These are phyloP conservation scores for Anethum foeniculum DNA, from an alignment of 140 eudicot genomes.

Conservation along the genomic window DNA sequence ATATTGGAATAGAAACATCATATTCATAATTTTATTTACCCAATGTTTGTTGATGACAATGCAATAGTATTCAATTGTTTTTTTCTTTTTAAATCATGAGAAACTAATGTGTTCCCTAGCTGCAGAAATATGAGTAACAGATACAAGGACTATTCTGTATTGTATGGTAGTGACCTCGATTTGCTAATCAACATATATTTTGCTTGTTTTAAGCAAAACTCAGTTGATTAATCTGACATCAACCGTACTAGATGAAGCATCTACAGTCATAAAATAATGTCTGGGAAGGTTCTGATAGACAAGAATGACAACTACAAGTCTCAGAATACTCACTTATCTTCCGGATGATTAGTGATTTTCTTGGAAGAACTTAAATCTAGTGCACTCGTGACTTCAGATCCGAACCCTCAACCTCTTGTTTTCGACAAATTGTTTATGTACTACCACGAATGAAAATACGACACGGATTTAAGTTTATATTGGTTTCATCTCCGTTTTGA, in stretches of 20 bases:
- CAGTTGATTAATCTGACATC: slow-evolving; percentile 17
- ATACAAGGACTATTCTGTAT: slow-evolving; percentile 19
- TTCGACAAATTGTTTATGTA: not conserved
- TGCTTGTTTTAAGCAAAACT: slow-evolving; percentile 17
- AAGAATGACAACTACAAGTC: slow-evolving; percentile 12
- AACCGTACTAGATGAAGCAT: slow-evolving; percentile 48
- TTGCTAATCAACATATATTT: slow-evolving; percentile 1
- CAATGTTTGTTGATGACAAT: slow-evolving; percentile 42
- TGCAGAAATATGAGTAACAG: slow-evolving; percentile 61
- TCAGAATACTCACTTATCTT: slow-evolving; percentile 19
- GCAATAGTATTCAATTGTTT: not conserved
- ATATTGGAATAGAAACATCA: slow-evolving; percentile 97
- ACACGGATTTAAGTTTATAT: too few relatives aligned
- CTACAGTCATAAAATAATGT: slow-evolving; percentile 32
- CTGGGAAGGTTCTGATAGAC: slow-evolving; percentile 41
- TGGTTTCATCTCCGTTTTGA: not conserved
- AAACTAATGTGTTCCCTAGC: slow-evolving; percentile 82
- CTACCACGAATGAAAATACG: not conserved
- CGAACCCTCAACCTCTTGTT: not conserved
- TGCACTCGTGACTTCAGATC: not conserved
- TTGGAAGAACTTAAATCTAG: not conserved
- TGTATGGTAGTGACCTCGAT: slow-evolving; percentile 26
- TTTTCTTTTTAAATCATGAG: too few relatives aligned
- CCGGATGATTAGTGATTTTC: slow-evolving; percentile 26
- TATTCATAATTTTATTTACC: slow-evolving; percentile 41